phyloP scores from a whole-genome alignment of 352 stramenopile genomes.

The Ophiocytium majus region DNA sequence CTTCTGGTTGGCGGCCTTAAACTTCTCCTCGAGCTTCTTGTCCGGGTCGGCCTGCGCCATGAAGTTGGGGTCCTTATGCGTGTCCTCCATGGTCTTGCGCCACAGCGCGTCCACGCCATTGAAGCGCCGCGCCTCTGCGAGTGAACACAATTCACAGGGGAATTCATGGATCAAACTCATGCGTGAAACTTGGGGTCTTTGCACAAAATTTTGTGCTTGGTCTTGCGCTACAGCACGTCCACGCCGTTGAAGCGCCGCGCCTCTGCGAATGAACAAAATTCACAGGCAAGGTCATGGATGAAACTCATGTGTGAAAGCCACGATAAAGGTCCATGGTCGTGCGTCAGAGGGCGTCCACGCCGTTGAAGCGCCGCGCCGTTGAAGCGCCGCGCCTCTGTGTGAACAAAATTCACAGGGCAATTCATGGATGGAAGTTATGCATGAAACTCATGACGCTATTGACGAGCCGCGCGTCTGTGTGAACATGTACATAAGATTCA shows the following conservation, averaged over 20 bases:
- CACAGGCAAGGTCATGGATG: too few relatives aligned
- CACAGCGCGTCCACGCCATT: conserved; percentile 79
- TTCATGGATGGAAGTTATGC: too few relatives aligned
- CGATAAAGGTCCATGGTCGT: conserved; percentile 84
- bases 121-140: conserved; percentile 66
- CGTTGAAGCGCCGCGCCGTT: too few relatives aligned
- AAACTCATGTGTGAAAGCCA: too few relatives aligned
- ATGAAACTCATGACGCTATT: too few relatives aligned
- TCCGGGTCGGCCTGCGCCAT: conserved; percentile 80
- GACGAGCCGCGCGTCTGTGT: too few relatives aligned
- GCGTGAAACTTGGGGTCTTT: too few relatives aligned
- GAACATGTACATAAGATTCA: too few relatives aligned
- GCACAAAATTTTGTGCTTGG: neutral
- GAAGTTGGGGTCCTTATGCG: conserved; percentile 76
- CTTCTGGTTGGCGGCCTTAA: conserved; percentile 86
- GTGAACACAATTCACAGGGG: neutral
- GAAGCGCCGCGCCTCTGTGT: conserved; percentile 65
- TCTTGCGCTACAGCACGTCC: conserved; percentile 32
- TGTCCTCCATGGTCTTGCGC: conserved; percentile 80
- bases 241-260: conserved; percentile 61
- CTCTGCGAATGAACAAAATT: too few relatives aligned
- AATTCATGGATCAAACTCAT: too few relatives aligned
- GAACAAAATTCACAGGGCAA: too few relatives aligned
- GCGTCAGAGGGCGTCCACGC: conserved; percentile 76
- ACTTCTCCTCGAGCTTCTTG: conserved; percentile 78